Evolutionary conservation across 192 early-diverging fungal species (phyloP), one percentile per base, ranked within the genome.

Genomic region (Coemansia sp.): DNA sequence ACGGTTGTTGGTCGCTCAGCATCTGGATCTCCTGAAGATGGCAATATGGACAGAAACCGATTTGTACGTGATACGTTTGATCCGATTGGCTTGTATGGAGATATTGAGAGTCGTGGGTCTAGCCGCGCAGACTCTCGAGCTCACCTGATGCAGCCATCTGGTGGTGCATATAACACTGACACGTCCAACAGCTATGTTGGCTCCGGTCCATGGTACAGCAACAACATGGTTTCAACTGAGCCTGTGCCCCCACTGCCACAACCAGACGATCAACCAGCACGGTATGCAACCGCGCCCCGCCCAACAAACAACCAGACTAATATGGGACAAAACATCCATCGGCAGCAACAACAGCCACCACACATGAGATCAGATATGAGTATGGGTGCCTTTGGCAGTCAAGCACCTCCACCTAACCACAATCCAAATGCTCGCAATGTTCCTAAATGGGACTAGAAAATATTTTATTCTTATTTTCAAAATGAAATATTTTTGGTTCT

Each of bases 1-100:
- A 59, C 57, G 6, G 19, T 59, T 10, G 57, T 59, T n/a, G 57
- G 57, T 16, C 38, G 30, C 0, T 59, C 57, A 1, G 31, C 38
- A n/a, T 48, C 55, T 0, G 45, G 55, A 3, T 59, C 57, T 4
- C 57, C 57, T 1, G 57, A 51, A 2, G 38, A 26, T 7, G 41
- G 35, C n/a, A 13, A 8, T 16, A 38, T 50, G 28, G 47, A 41
- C 35, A 37, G 31, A 2, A 36, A 59, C 16, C 6, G 6, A 6
- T n/a, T 20, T 13, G 50, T 38, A 3, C 50, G 50, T 2, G 50
- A 52, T 13, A 52, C 36, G 15, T 52, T 52, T 38, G 50, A 52
- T 13, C 37, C 50, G 18, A 39, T 52, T 39, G 50, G 19, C 20
- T 8, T 38, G 50, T 52, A 52, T 19, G 50, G 50, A 35, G 3